A percentile compares a stretch with the other conserved stretches of the same genome.
These are phyloP conservation scores for Pascua guehoae DNA, from an alignment of 1,284 basidiomycete genomes.

Conservation along the genomic window DNA sequence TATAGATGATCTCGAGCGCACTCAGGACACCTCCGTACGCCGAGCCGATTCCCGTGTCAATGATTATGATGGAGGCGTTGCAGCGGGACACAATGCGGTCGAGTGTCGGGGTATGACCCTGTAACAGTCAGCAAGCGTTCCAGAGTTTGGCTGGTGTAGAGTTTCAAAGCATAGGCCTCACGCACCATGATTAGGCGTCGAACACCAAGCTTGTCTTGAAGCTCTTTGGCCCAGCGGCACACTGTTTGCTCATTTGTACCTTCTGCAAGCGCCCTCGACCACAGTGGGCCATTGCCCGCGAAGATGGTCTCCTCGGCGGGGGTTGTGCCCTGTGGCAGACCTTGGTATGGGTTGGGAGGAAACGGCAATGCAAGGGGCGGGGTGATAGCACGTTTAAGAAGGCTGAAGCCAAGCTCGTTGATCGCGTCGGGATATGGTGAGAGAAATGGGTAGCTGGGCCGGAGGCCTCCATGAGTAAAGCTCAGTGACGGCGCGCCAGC, in stretches of 20 bases:
- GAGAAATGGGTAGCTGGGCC: constrained; percentile 66
- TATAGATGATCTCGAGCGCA: constrained; percentile 78
- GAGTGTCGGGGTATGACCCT: constrained; percentile 86
- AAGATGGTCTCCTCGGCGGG: constrained; percentile 68
- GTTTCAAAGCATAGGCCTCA: background rate
- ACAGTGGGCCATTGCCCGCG: constrained; percentile 70
- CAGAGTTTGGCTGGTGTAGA: too few relatives aligned
- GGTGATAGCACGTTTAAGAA: constrained; percentile 61
- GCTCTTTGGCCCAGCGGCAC: constrained; percentile 66
- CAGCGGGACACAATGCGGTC: constrained; percentile 77
- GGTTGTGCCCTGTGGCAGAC: constrained; percentile 65
- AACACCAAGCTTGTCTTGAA: constrained; percentile 69
- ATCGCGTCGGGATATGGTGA: constrained; percentile 75
- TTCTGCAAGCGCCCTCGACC: constrained; percentile 74
- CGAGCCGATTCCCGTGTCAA: constrained; percentile 86
- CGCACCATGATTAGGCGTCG: constrained; percentile 70
- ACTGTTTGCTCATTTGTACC: constrained; percentile 57
- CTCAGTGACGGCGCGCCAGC: constrained; percentile 66
- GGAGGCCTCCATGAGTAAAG: constrained; percentile 82
- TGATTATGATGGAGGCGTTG: constrained; percentile 80
- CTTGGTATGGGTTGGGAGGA: constrained; percentile 73
- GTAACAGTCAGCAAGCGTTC: background rate
- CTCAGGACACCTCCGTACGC: constrained; percentile 86
- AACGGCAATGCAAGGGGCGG: constrained; percentile 65
- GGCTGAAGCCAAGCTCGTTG: constrained; percentile 64